Conservation (phyloP, 805 yeast genomes). For the Myxozyma mucilagina region DNA sequence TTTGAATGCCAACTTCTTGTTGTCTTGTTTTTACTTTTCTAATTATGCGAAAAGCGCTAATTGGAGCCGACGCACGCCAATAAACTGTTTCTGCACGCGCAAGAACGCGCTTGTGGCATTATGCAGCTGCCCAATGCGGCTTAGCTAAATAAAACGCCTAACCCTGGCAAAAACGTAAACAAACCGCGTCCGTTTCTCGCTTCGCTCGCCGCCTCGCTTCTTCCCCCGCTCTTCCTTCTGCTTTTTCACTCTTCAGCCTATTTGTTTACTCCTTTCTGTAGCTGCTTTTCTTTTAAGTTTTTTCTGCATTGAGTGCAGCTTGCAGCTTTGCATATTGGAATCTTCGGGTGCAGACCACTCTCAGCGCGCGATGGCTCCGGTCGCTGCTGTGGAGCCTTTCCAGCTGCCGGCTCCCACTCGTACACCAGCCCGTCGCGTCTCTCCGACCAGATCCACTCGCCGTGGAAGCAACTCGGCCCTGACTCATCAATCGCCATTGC, state of each 20-base stretch:
- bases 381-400: constrained; percentile 24
- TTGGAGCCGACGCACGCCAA: neutral
- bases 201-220: neutral
- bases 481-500: neutral
- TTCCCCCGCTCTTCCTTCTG: neutral
- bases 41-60: neutral
- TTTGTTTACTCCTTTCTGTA: neutral
- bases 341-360: neutral
- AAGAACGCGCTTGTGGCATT: neutral
- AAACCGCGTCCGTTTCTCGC: constrained; percentile 14
- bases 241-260: constrained; percentile 5
- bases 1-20: too few species aligned
- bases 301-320: neutral
- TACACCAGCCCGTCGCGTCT: constrained; percentile 16
- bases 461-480: constrained; percentile 1
- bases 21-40: too few species aligned
- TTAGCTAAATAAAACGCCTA: neutral
- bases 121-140: constrained; percentile 8
- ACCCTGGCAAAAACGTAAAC: constrained; percentile 6
- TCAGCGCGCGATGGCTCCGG: constrained; percentile 20
- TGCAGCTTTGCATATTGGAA: neutral
- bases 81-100: neutral
- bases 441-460: constrained; percentile 20
- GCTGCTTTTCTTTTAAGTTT: neutral
- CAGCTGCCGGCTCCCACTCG: constrained; percentile 23